Evolutionary conservation across 1,139 yeast genomes (phyloP).

Genomic region (Kodamaea arcana): DNA sequence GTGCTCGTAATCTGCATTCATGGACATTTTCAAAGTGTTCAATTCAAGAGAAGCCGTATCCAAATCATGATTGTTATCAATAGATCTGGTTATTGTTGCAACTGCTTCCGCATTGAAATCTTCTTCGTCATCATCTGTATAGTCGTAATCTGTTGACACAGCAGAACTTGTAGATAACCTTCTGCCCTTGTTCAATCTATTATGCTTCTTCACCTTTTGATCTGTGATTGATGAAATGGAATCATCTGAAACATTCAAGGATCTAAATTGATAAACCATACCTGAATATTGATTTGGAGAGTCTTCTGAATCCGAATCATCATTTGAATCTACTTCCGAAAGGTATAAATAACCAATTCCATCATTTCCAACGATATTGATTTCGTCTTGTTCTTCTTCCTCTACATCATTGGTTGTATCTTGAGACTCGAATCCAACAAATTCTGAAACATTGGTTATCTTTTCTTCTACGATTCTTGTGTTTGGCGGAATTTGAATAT

Average conservation of each 20-base stretch:
- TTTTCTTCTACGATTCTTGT: slow-evolving; percentile 51
- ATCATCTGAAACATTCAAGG: slow-evolving; percentile 71
- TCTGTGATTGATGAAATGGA: slow-evolving; percentile 64
- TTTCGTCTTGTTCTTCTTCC: slow-evolving; percentile 21
- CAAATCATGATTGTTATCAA: slow-evolving; percentile 85
- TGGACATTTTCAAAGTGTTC: slow-evolving; percentile 93
- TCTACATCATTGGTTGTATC: slow-evolving; percentile 23
- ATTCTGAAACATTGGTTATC: slow-evolving; percentile 27
- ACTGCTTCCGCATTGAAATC: slow-evolving; percentile 83
- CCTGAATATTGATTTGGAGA: slow-evolving; percentile 29
- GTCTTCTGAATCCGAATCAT: slow-evolving; percentile 35
- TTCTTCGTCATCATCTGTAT: slow-evolving; percentile 42
- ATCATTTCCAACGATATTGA: slow-evolving; percentile 50
- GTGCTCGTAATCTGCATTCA: slow-evolving; percentile 92
- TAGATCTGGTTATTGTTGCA: slow-evolving; percentile 90
- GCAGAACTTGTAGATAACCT: slow-evolving; percentile 37
- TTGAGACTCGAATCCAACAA: slow-evolving; percentile 14
- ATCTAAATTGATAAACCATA: slow-evolving; percentile 56
- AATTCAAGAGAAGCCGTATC: slow-evolving; percentile 91
- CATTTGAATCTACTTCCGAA: slow-evolving; percentile 40
- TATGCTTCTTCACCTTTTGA: slow-evolving; percentile 34
- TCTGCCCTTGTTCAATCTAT: slow-evolving; percentile 22
- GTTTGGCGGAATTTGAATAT: slow-evolving; percentile 43
- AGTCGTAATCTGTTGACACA: slow-evolving; percentile 40
- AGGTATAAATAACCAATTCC: slow-evolving; percentile 60